Conservation (phyloP, 1,139 yeast genomes). For the Arxiozyma heterogenica region DNA sequence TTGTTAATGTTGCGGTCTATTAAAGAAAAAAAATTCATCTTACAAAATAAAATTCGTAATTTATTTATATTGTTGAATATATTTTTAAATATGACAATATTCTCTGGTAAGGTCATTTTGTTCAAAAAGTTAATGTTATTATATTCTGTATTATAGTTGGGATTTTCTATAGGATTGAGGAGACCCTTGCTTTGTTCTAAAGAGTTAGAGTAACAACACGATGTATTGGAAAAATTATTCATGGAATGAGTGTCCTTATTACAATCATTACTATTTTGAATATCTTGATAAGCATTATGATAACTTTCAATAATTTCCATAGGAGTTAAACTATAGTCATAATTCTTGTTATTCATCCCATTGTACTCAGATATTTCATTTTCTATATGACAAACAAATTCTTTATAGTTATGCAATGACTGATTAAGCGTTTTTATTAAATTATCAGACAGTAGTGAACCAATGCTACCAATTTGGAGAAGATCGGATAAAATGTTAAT, state of each 20-base stretch:
- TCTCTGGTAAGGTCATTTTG: slow-evolving; percentile 15
- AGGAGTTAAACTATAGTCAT: slow-evolving; percentile 22
- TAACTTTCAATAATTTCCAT: slow-evolving; percentile 24
- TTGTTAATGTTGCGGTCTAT: slow-evolving; percentile 12
- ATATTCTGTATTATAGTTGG: neutral
- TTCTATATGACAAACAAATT: slow-evolving; percentile 11
- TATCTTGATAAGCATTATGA: slow-evolving; percentile 3
- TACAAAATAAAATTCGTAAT: slow-evolving; percentile 9
- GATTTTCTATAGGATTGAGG: no score
- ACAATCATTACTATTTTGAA: neutral
- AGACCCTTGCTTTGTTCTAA: neutral
- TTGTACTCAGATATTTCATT: slow-evolving; percentile 15
- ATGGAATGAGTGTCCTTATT: neutral
- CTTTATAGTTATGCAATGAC: slow-evolving; percentile 4
- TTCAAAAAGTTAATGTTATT: neutral
- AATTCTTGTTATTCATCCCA: slow-evolving; percentile 9
- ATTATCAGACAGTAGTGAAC: neutral
- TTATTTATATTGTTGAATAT: slow-evolving; percentile 11
- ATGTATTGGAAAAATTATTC: neutral
- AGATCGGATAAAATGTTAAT: slow-evolving; percentile 11
- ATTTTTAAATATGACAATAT: slow-evolving; percentile 16
- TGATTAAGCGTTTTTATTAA: neutral
- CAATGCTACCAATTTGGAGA: neutral
- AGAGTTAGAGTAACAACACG: neutral
- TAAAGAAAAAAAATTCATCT: slow-evolving; percentile 8